Conservation (phyloP, 208 protist genomes). For the Leishmania turanica region DNA sequence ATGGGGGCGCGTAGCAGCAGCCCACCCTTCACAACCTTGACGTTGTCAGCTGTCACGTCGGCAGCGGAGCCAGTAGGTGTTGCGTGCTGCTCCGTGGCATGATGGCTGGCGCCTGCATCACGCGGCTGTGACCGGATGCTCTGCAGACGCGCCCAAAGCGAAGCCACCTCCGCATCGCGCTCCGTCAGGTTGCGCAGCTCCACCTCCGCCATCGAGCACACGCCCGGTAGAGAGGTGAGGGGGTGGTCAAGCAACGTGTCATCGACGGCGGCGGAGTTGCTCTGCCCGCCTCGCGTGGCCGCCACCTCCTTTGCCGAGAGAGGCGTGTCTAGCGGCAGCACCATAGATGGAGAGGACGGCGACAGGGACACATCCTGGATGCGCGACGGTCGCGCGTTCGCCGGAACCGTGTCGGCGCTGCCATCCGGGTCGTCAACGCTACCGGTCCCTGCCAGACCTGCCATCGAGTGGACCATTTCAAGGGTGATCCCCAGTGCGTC, state of each 20-base stretch:
- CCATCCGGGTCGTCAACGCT: conserved; percentile 4
- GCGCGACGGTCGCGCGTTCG: conserved; percentile 7
- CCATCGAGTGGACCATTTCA: conserved; percentile 16
- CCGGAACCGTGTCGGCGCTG: conserved; percentile 11
- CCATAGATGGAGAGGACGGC: conserved; percentile 4
- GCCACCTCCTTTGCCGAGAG: not conserved
- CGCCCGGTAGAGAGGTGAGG: conserved; percentile 25
- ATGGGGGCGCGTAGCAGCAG: not conserved
- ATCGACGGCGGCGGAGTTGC: not conserved
- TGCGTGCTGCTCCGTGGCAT: not conserved
- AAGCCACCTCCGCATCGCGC: conserved; percentile 19
- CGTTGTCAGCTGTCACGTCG: not conserved
- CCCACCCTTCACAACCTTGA: conserved; percentile 3
- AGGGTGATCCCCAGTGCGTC: conserved; percentile 20
- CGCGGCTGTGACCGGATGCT: not conserved
- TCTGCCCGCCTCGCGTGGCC: not conserved
- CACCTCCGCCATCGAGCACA: conserved; percentile 27
- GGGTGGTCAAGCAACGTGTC: conserved; percentile 10
- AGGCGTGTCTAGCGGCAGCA: not conserved
- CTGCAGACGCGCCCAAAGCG: conserved; percentile 33
- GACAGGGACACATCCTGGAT: conserved; percentile 1
- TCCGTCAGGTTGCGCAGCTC: conserved; percentile 20
- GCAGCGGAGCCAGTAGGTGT: not conserved
- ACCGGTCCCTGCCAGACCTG: not conserved
- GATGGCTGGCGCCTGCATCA: not conserved